These are phyloP conservation scores for Parietaria judaica DNA, from an alignment of 306 rosid genomes.

Conservation along the genomic window DNA sequence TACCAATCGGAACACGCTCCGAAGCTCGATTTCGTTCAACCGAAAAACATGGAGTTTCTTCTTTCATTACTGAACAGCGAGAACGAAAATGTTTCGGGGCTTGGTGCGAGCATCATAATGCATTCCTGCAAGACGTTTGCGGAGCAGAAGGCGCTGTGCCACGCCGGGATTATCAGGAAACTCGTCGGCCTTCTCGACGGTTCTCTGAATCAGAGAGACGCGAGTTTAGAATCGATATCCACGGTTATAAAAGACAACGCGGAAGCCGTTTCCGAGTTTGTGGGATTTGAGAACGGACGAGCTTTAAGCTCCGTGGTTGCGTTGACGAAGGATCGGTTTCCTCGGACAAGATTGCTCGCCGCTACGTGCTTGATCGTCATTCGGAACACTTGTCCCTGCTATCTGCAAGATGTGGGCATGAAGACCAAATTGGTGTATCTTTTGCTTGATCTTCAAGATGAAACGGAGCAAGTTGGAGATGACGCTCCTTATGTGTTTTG, in stretches of 20 bases:
- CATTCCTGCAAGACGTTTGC: constrained; percentile 62
- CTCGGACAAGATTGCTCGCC: constrained; percentile 78
- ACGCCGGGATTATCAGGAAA: constrained; percentile 59
- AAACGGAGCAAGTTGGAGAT: constrained; percentile 84
- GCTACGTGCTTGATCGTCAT: constrained; percentile 71
- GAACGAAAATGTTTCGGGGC: constrained; percentile 77
- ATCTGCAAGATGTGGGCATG: constrained; percentile 70
- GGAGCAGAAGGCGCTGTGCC: constrained; percentile 57
- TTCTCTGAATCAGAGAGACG: constrained; percentile 75
- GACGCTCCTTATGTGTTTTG: constrained; percentile 77
- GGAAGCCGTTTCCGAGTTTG: constrained; percentile 63
- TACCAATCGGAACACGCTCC: constrained; percentile 92
- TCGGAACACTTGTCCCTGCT: constrained; percentile 62
- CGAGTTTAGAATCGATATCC: constrained; percentile 82
- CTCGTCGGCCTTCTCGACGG: constrained; percentile 68
- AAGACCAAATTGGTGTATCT: constrained; percentile 65
- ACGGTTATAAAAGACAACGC: constrained; percentile 51
- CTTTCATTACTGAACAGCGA: constrained; percentile 63
- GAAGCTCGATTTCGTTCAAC: constrained; percentile 57
- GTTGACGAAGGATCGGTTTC: constrained; percentile 58
- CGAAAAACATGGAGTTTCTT: constrained; percentile 57
- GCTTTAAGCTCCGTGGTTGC: constrained; percentile 61
- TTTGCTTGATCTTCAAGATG: constrained; percentile 91
- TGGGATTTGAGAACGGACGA: constrained; percentile 46
- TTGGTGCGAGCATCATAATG: constrained; percentile 79